These are phyloP conservation scores for Phylloporus scabripes DNA, from an alignment of 768 basidiomycete genomes.

Conservation along the genomic window DNA sequence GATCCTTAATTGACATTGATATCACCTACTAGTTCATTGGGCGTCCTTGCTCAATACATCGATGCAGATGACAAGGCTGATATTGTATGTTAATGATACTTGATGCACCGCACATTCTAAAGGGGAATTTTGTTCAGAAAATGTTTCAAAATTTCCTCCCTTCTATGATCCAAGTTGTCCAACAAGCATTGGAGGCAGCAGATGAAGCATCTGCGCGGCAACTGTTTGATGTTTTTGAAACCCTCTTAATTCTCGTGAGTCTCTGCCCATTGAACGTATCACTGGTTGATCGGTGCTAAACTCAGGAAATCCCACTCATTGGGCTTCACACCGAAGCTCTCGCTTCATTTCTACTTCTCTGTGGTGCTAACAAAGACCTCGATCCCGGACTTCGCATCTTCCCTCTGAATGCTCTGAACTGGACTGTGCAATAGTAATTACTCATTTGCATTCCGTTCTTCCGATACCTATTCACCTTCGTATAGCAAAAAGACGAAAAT, in stretches of 20 bases:
- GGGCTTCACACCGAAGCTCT: constrained; percentile 84
- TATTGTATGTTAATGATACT: constrained; percentile 51
- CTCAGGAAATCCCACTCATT: constrained; percentile 88
- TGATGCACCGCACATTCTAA: neutral
- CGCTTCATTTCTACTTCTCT: constrained; percentile 80
- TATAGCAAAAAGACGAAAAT: constrained; percentile 93
- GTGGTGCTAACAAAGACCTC: constrained; percentile 71
- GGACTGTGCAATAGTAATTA: constrained; percentile 92
- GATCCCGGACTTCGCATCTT: constrained; percentile 82
- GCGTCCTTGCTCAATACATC: constrained; percentile 90
- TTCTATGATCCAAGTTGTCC: constrained; percentile 82
- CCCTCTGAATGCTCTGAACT: constrained; percentile 88
- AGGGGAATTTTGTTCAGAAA: constrained; percentile 44
- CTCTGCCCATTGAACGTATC: neutral
- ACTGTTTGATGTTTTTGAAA: constrained; percentile 94
- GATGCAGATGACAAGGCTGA: constrained; percentile 82
- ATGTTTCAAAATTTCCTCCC: constrained; percentile 85
- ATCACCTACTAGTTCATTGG: constrained; percentile 56
- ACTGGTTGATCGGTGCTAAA: constrained; percentile 3
- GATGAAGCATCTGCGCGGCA: constrained; percentile 83
- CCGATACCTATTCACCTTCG: constrained; percentile 1
- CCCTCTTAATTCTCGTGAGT: constrained; percentile 82
- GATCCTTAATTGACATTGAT: constrained; percentile 2
- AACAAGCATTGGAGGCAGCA: constrained; percentile 69
- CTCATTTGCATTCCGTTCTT: neutral